A percentile compares a stretch with the other conserved stretches of the same genome.
These are phyloP conservation scores for Ogataea polymorpha DNA, from an alignment of 805 yeast genomes.

Conservation along the genomic window DNA sequence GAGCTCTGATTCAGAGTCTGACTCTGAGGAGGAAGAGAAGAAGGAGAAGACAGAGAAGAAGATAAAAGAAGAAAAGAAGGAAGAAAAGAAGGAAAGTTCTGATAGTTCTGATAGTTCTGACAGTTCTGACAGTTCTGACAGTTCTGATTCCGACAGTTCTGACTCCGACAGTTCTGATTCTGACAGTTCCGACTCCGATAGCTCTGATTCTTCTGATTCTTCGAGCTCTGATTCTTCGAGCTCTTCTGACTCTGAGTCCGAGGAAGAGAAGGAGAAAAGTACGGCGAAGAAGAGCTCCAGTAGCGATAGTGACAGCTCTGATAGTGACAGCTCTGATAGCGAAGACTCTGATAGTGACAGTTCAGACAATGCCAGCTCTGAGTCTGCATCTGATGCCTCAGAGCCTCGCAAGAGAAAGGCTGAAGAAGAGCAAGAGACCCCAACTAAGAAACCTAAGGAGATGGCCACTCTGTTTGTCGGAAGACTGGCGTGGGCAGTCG, in stretches of 20 bases:
- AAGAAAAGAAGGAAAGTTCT: background rate
- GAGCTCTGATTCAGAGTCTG: slow-evolving; percentile 18
- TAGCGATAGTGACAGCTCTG: slow-evolving; percentile 19
- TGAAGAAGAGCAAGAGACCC: slow-evolving; percentile 39
- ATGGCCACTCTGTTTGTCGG: slow-evolving; percentile 94
- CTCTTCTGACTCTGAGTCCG: slow-evolving; percentile 16
- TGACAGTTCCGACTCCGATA: slow-evolving; percentile 9
- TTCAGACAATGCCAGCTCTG: slow-evolving; percentile 8
- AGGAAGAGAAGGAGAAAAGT: slow-evolving; percentile 18
- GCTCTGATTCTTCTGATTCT: slow-evolving; percentile 17
- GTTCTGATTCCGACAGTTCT: slow-evolving; percentile 3
- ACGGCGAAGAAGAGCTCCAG: slow-evolving; percentile 19
- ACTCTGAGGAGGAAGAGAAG: background rate
- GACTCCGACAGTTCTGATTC: slow-evolving; percentile 4
- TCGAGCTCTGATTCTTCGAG: slow-evolving; percentile 17
- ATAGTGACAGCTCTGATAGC: slow-evolving; percentile 7
- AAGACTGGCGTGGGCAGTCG: slow-evolving; percentile 95
- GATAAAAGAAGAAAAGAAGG: background rate
- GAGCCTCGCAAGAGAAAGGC: slow-evolving; percentile 39
- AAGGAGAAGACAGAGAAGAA: background rate
- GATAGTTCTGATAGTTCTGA: slow-evolving; percentile 12
- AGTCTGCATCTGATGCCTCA: slow-evolving; percentile 25
- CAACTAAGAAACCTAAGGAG: slow-evolving; percentile 57
- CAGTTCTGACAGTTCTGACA: too few species aligned
- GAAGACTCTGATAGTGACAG: slow-evolving; percentile 8